These are phyloP conservation scores for Cyberlindnera bimundalis DNA, from an alignment of 805 yeast genomes.

Conservation along the genomic window DNA sequence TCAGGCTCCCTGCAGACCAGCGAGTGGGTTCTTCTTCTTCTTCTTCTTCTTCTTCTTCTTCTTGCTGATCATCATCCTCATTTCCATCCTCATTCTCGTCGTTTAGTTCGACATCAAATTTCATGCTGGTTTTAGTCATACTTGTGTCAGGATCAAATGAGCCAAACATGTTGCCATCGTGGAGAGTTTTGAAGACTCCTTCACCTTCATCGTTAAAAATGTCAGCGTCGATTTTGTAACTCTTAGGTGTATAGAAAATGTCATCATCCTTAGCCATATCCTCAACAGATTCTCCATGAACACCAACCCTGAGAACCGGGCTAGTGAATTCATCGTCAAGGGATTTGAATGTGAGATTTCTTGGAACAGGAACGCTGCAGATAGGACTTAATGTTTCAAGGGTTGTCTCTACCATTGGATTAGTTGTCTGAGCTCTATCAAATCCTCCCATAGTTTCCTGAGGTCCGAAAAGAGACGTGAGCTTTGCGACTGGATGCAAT, in stretches of 20 bases:
- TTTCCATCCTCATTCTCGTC: slow-evolving; percentile 8
- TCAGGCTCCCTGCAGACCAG: no score
- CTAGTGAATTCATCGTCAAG: slow-evolving; percentile 23
- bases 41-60: not conserved
- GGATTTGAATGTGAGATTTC: slow-evolving; percentile 13
- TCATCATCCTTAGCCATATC: slow-evolving; percentile 18
- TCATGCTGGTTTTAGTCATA: slow-evolving; percentile 1
- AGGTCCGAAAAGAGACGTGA: not conserved
- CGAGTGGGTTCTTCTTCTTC: not conserved
- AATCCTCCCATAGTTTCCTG: not conserved
- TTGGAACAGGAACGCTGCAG: not conserved
- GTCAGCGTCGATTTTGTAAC: slow-evolving; percentile 12
- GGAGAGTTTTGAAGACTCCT: not conserved
- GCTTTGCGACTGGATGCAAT: not conserved
- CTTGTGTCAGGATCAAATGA: slow-evolving; percentile 7
- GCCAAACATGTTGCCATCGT: slow-evolving; percentile 4
- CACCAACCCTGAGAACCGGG: slow-evolving; percentile 22
- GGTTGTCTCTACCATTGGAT: no score
- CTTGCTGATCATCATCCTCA: not conserved
- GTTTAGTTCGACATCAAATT: slow-evolving; percentile 1
- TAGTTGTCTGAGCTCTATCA: not conserved
- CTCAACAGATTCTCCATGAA: slow-evolving; percentile 15
- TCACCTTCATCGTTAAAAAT: slow-evolving; percentile 5
- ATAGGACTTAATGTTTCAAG: no score
- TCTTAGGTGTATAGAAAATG: slow-evolving; percentile 26